Evolutionary conservation across 169 alveolate genomes (phyloP), one percentile per base, ranked within the genome.

Genomic region (Cryptosporidium meleagridis): DNA sequence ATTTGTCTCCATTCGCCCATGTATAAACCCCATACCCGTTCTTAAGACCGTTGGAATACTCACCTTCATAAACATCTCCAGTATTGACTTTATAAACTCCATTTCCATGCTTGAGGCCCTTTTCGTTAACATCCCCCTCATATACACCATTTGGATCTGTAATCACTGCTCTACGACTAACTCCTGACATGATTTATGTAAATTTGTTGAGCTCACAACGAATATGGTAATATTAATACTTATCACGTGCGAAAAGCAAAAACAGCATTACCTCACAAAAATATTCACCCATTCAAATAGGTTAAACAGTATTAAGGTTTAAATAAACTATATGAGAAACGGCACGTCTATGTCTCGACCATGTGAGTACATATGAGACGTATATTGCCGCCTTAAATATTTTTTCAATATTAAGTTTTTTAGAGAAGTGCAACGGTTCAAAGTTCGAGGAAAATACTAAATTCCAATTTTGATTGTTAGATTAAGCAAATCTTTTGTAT

Each of bases 21-120:
- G 95, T 94, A 85, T 95, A 93, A 35, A 96, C 97, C 51, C 99
- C 99, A 89, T 94, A 93, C 3, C 99, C 98, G 52, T 95, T 94
- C 86, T 96, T 95, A 86, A 94, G 93, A 4, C 97, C 98, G 58
- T 95, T 95, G 69, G 93, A 92, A 97, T 97, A 97, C 85, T 96
- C 93, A 1, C 98, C 98, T 91, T 95, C 98, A 85, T 96, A 97
- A 69, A 92, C 94, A 70, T 96, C 97, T 35, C 97, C 98, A 89
- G 96, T 96, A 69, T 58, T 67, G 37, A 85, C 86, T 31, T 80
- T 85, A 48, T 89, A 67, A 39, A 73, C 58, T 8, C 94, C 94
- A 70, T 52, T 61, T 29, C 94, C 94, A 59, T 92, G 93, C 14
- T 80, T 80, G 9, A 80, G 89, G 55, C 89, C 89, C 29, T 80